Evolutionary conservation across 768 basidiomycete genomes (phyloP).

Genomic region (Coprinopsis sp.): DNA sequence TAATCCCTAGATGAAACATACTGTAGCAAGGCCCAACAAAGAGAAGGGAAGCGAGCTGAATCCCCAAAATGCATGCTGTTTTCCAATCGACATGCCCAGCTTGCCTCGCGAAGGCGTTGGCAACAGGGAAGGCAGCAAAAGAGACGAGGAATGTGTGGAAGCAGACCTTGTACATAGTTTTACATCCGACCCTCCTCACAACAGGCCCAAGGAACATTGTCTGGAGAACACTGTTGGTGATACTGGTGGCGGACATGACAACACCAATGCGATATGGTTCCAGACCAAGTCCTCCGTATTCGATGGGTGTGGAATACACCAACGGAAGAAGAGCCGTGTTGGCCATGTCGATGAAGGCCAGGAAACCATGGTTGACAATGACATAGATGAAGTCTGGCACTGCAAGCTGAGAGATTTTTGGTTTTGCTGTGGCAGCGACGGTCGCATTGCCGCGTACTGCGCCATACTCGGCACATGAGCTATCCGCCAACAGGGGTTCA

Average conservation of each 20-base stretch:
- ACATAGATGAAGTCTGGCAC: constrained; percentile 16
- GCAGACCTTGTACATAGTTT: constrained; percentile 40
- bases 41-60: constrained; percentile 30
- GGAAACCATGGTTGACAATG: constrained; percentile 28
- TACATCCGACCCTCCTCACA: constrained; percentile 51
- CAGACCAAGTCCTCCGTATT: constrained; percentile 63
- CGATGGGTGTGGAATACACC: constrained; percentile 53
- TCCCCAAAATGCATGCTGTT: constrained; percentile 26
- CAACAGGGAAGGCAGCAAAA: constrained; percentile 30
- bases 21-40: constrained; percentile 32
- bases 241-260: constrained; percentile 45
- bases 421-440: neutral
- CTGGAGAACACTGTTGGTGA: constrained; percentile 48
- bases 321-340: constrained; percentile 35
- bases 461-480: constrained; percentile 11
- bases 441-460: constrained; percentile 1
- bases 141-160: constrained; percentile 21
- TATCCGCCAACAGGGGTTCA: constrained; percentile 4
- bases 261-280: constrained; percentile 57
- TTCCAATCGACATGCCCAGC: constrained; percentile 29
- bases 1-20: constrained; percentile 17
- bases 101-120: constrained; percentile 28
- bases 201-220: constrained; percentile 45
- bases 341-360: constrained; percentile 35
- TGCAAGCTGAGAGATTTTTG: constrained; percentile 2